Evolutionary conservation across 1,284 basidiomycete species (phyloP), one percentile per base, ranked within the genome.

Genomic region (Afroboletus lepidellus): DNA sequence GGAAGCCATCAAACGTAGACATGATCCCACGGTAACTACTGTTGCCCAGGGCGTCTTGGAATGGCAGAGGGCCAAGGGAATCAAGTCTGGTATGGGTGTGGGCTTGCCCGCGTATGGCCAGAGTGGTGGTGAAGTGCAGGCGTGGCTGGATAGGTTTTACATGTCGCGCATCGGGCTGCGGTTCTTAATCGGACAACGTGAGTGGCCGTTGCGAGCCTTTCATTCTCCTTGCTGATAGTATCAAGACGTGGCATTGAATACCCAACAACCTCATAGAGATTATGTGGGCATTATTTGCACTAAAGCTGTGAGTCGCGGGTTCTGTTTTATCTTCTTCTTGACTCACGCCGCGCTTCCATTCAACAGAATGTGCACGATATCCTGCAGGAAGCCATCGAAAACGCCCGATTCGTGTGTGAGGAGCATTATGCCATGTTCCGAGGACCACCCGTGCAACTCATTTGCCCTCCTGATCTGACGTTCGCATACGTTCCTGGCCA

Each of bases 221-320:
- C 0, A 8, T 24, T 15, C 15, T 33, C 15, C 20, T n/a, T 33
- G 16, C 25, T 58, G 18, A 67, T 21, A 27, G 36, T 5, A 11
- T 45, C 18, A 30, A 94, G 92, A 97, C 62, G 88, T 98, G 57
- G 94, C 94, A 3, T 76, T 98, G 43, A 97, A 97, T 69, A 92
- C 88, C 0, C 83, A 95, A 47, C 85, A 92, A 59, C 82, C 92
- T 0, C 93, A 97, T 64, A 79, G 84, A 51, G 88, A 95, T 69
- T 97, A 97, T 66, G 96, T 99, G 32, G 97, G 96, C 8, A 98
- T 99, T 67, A 99, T 99, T 65, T 99, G 96, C 72, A 98, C 93
- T 52, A 85, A 94, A 33, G 32, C 32, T 16, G 32, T 33, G 16
- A 7, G 32, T 33, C 7, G 15, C 15, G 32, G 27, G 12, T 33